Base-by-base conservation (phyloP, 2,329 filamentous ascomycete species). In the Aspergillus pseudoviridinutans region DNA sequence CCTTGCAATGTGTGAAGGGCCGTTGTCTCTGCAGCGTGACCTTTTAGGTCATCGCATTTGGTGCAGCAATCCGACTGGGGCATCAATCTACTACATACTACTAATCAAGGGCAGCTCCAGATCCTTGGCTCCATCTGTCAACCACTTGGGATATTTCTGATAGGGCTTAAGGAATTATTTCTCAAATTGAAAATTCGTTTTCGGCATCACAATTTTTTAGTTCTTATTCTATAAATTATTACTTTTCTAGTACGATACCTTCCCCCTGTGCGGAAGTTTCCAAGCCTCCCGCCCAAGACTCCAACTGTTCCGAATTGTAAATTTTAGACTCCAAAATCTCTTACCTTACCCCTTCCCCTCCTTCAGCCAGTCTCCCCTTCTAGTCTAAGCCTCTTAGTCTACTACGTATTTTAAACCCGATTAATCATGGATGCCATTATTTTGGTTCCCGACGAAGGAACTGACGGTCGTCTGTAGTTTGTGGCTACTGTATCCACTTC, bases 401-500 rank as follows among this genome's bases (percentile, higher is more conserved):
- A 54, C 54, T 59, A 56, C 49, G 17, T 62, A 56, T 59, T 53
- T 51, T 32, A 46, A 52, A 52, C 38, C 49, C 41, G 47, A 44
- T 49, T 52, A 51, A 44, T 50, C 50, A n/a, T 60, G 56, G 58
- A 63, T 64, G 53, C 56, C 57, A 56, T 55, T 57, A 57, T 46
- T 57, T 51, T 54, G 47, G 56, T 53, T 56, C 54, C 54, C 54
- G 50, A 60, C 46, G 55, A 52, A 59, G 55, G 49, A 51, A 64
- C 53, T 57, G 61, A 61, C 61, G 61, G 58, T 62, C 55, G 50
- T 62, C 57, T 55, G 54, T 63, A 62, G 62, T 58, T 61, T 64
- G 57, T 63, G 64, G 61, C 58, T 64, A 57, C 54, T 51, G 61
- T 63, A 63, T 55, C 64, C 60, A 65, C 63, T 57, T 53, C 53